Evolutionary conservation across 441 rosid species (phyloP), one percentile per base, ranked within the genome.

Genomic region (Gossypium lobatum): DNA sequence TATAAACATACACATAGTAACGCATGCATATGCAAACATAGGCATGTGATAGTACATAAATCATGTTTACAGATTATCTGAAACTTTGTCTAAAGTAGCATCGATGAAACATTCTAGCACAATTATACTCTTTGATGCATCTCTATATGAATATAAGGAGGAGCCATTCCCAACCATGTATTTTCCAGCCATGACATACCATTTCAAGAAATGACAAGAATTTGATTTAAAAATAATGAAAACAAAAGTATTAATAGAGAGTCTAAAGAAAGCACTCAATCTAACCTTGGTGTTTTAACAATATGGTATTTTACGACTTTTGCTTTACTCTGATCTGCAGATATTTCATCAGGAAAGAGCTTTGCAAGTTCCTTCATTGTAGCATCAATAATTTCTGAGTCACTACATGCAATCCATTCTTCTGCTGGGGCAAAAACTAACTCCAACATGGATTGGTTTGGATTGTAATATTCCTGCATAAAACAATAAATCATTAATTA

Each of bases 351-450:
- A 7, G 97, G 98, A 76, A 95, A 95, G 74, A 92, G 95, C 81
- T 81, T 95, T 75, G 93, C 91, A 28, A 95, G 91, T 84, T 95
- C 98, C 77, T 82, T 87, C 96, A 95, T 91, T 9, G 97, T 88
- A n/a, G 97, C 97, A 76, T 92, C 92, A 61, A 95, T 88, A 62
- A 95, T 95, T 63, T 91, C 96, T 1, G 86, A 77, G 78, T 95
- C 92, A 3, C 85, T 88, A 18, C 91, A 3, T 18, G 93, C 87
- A 77, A 95, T 88, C 98, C 98, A 92, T 82, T 89, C 94, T 81
- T 88, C 97, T 18, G 98, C 97, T 1, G 98, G 98, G 26, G 97
- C 98, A 83, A 95, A 92, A 71, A 92, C 97, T 64, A 92, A 81
- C 91, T 95, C 98, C 83, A 95, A 84, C 95, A 95, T 95, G 4